phyloP scores from a whole-genome alignment of 129 eudicot genomes.

The Chrysanthemum makinoi region DNA sequence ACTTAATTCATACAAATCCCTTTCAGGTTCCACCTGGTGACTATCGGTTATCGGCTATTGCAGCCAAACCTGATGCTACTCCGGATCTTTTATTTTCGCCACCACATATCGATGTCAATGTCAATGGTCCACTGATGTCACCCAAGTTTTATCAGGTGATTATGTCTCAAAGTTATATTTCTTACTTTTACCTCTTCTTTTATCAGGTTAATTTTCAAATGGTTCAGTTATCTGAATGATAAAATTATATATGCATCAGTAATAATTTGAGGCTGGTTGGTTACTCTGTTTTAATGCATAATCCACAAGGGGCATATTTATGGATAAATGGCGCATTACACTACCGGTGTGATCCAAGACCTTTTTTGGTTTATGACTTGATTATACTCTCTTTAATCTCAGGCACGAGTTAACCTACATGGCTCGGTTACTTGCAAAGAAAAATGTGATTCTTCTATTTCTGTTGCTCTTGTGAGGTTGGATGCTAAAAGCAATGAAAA shows the following conservation, averaged over 20 bases:
- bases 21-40: constrained; percentile 95
- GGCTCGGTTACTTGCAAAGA: constrained; percentile 92
- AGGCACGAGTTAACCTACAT: constrained; percentile 83
- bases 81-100: constrained; percentile 84
- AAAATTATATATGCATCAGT: neutral
- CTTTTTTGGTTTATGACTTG: constrained; percentile 20
- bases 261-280: neutral
- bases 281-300: neutral
- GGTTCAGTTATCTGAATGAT: neutral
- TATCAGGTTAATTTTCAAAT: constrained; percentile 3
- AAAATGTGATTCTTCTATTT: constrained; percentile 74
- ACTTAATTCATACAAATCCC: constrained; percentile 4
- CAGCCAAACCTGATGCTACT: constrained; percentile 65
- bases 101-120: constrained; percentile 69
- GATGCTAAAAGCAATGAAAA: constrained; percentile 57
- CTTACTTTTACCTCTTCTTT: constrained; percentile 7
- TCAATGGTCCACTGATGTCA: constrained; percentile 67
- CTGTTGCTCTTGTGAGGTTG: constrained; percentile 60
- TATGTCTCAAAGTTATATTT: constrained; percentile 12
- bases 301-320: neutral
- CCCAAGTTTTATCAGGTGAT: constrained; percentile 83
- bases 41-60: constrained; percentile 86
- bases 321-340: neutral
- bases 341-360: constrained; percentile 48
- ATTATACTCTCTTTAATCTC: constrained; percentile 27